Evolutionary conservation across 169 alveolate genomes (phyloP).

Genomic region (Eimeria zaria): DNA sequence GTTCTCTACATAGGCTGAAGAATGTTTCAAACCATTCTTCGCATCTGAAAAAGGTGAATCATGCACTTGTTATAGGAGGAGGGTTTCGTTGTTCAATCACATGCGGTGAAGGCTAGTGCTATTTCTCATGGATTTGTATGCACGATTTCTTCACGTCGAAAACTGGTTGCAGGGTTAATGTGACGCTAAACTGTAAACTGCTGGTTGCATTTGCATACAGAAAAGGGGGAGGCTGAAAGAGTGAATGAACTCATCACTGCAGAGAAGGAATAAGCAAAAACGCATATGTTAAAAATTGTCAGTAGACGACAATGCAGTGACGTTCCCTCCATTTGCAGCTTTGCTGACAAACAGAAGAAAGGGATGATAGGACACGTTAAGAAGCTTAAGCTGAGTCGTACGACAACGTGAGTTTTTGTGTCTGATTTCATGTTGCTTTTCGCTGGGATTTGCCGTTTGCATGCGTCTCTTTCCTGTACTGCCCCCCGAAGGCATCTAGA

Average conservation of each 20-base stretch:
- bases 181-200: too few relatives aligned
- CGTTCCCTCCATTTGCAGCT: not conserved
- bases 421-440: not conserved
- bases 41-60: too few relatives aligned
- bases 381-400: not conserved
- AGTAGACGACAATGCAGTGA: not conserved
- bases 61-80: too few relatives aligned
- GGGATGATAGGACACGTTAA: not conserved
- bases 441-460: not conserved
- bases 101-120: too few relatives aligned
- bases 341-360: not conserved
- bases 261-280: too few relatives aligned
- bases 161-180: too few relatives aligned
- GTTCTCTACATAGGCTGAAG: too few relatives aligned
- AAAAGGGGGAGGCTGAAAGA: not conserved
- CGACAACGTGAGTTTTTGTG: not conserved
- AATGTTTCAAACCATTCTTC: too few relatives aligned
- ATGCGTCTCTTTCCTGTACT: not conserved
- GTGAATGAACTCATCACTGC: too few relatives aligned
- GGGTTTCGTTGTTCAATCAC: too few relatives aligned
- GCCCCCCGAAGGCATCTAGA: not conserved
- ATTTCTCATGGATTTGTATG: too few relatives aligned
- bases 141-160: too few relatives aligned
- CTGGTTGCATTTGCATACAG: not conserved
- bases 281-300: not conserved